phyloP scores from a whole-genome alignment of 495 filamentous ascomycete species.

The Penicillium steckii region DNA sequence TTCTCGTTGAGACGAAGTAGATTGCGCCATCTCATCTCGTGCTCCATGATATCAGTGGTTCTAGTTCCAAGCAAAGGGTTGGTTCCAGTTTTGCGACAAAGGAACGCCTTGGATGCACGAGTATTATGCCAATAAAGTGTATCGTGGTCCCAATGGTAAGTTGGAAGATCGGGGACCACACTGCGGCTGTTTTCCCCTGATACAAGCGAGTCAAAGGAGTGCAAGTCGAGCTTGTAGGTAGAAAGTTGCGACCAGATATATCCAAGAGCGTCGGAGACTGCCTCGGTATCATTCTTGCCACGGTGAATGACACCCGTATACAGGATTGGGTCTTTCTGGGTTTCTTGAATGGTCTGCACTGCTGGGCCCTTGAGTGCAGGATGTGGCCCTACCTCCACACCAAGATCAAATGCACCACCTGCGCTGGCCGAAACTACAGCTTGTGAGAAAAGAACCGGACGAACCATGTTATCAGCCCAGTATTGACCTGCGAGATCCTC shows the following conservation, averaged over 20 bases:
- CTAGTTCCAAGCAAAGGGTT: neutral
- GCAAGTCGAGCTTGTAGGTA: neutral
- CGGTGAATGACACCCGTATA: neutral
- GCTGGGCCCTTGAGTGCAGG: conserved; percentile 32
- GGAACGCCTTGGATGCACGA: neutral
- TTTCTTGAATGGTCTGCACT: conserved; percentile 18
- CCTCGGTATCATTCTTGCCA: neutral
- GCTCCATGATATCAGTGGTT: neutral
- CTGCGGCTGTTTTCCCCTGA: neutral
- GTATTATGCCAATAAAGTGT: neutral
- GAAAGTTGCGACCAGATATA: neutral
- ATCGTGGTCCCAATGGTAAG: neutral
- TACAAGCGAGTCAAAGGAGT: too few species aligned
- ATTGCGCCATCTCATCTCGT: neutral
- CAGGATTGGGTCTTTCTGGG: too few species aligned
- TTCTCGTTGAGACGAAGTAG: neutral
- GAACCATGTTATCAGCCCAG: conserved; percentile 18
- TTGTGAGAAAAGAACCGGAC: conserved; percentile 30
- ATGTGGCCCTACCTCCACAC: conserved; percentile 49
- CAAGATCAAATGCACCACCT: conserved; percentile 3
- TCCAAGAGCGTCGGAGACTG: neutral
- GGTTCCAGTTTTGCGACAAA: neutral
- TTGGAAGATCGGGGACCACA: neutral
- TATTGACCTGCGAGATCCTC: conserved; percentile 5
- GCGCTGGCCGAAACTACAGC: neutral